Conservation (phyloP, 1,284 basidiomycete species). For the Apiotrichum veenhuisii region DNA sequence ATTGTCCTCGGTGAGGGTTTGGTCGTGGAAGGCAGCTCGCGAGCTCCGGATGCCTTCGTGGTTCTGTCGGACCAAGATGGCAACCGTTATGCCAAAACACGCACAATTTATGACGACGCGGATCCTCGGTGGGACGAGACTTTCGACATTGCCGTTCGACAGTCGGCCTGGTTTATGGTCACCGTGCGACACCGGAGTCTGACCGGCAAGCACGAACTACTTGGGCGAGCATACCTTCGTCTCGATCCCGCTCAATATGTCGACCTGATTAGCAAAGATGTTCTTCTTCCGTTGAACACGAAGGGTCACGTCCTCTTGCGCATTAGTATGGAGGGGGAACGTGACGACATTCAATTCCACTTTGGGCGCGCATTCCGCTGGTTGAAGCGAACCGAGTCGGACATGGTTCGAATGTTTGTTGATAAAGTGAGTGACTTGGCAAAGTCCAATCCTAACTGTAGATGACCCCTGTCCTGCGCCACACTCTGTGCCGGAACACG, state of each 20-base stretch:
- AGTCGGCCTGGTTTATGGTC: constrained; percentile 89
- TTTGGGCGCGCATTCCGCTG: constrained; percentile 95
- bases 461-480: constrained; percentile 92
- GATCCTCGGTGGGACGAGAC: constrained; percentile 96
- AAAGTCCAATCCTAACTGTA: constrained; percentile 46
- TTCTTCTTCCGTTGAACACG: constrained; percentile 84
- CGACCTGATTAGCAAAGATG: constrained; percentile 84
- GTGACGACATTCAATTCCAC: constrained; percentile 96
- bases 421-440: constrained; percentile 77
- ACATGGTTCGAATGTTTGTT: constrained; percentile 95
- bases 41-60: constrained; percentile 72
- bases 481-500: constrained; percentile 75
- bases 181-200: constrained; percentile 87
- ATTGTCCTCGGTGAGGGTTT: constrained; percentile 83
- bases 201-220: constrained; percentile 82
- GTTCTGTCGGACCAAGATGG: constrained; percentile 92
- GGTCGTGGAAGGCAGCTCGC: constrained; percentile 63
- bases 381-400: constrained; percentile 86
- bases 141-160: constrained; percentile 80
- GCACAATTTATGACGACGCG: constrained; percentile 88
- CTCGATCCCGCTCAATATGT: constrained; percentile 84
- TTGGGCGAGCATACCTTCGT: constrained; percentile 87
- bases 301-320: constrained; percentile 75
- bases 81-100: constrained; percentile 84
- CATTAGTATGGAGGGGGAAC: constrained; percentile 97